Base-by-base conservation (phyloP, 352 stramenopile genomes). In the Aphanomyces euteiches region DNA sequence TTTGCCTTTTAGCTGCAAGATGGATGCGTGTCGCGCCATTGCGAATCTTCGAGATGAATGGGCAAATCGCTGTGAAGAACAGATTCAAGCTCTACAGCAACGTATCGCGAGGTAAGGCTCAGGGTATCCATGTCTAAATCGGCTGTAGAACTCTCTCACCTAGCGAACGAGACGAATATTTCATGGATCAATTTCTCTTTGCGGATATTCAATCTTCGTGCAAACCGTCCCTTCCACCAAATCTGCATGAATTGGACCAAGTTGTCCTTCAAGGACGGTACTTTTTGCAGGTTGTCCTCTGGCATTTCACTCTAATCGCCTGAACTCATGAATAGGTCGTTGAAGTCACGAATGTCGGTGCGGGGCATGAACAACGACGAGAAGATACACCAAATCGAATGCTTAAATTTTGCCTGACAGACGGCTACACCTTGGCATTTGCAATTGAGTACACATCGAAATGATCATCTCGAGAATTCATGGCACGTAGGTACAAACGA, bases 371-470 rank as follows among this genome's bases (percentile, higher is more conserved):
- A 70, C 78, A 88, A 56, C 79, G 85, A 41, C 90, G 80, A 4
- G 82, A 94, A 47, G 81, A 90, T 56, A 72, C 73, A 28, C 74
- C 80, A 5, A 81, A 83, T 56, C 81, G 85, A 12, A 91, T 85
- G 64, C 87, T 95, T 38, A 95, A 95, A 59, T 60, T 95, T n/a
- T 83, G 81, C 60, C 79, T 95, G 41, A 95, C 85, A 12, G 85
- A 95, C 66, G 87, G 85, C 8, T 73, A 89, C 56, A 84, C 92
- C 76, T 73, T 90, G 48, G 79, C 84, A 0, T 93, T 80, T 56
- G 87, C 80, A 36, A 92, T 95, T 54, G 87, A 95, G 69, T 90
- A 79, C 45, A 38, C 36, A 1, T 1, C 47, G 1, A 37, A 41
- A 56, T 43, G 21, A 21, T 63, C 19, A 2, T 70, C 37, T 17